Evolutionary conservation across 495 filamentous ascomycete genomes (phyloP), one percentile per base, ranked within the genome.

Genomic region (Pseudoneurospora amorphoporcata): DNA sequence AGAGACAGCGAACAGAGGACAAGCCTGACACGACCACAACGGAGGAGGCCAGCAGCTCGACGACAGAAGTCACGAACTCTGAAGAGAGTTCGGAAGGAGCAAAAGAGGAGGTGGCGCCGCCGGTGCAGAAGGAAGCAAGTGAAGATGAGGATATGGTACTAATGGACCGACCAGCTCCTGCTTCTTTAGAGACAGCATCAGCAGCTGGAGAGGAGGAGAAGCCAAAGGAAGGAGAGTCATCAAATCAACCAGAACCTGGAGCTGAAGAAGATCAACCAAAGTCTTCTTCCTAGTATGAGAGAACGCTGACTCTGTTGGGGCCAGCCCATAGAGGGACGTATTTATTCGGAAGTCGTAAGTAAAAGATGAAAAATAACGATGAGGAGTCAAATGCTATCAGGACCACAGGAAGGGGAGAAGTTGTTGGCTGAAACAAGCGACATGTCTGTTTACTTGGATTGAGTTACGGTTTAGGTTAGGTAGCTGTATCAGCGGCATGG

Each of bases 1-100:
- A 85, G 73, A 65, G 53, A 35, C 53, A 74, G 23, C n/a, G 80
- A 0, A 85, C 80, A 71, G 82, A 82, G 68, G 83, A 79, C 19
- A 39, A 70, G 58, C 70, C 69, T 1, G 53, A 8, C 7, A 32
- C 29, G 0, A 35, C 3, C 53, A 65, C 29, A 10, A 35, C 14
- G 23, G 53, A 16, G 41, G 41, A 65, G 53, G 29, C 53, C 37
- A 65, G 53, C 29, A 65, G 53, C 29, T 65, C 53, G 53, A 61
- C 12, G 23, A 65, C 53, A 35, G 29, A 65, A 35, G 53, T 17
- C 53, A 65, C 53, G 14, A 17, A 35, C 35, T 6, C 53, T 2
- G 53, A 65, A 7, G 53, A 65, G 14, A 35, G 14, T 37, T 65
- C 29, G 14, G 70, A 71, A 17, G 14, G 37, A n/a, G 8, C 68